These are phyloP conservation scores for Phoma sp. DNA, from an alignment of 2,329 filamentous ascomycete species.

Conservation along the genomic window DNA sequence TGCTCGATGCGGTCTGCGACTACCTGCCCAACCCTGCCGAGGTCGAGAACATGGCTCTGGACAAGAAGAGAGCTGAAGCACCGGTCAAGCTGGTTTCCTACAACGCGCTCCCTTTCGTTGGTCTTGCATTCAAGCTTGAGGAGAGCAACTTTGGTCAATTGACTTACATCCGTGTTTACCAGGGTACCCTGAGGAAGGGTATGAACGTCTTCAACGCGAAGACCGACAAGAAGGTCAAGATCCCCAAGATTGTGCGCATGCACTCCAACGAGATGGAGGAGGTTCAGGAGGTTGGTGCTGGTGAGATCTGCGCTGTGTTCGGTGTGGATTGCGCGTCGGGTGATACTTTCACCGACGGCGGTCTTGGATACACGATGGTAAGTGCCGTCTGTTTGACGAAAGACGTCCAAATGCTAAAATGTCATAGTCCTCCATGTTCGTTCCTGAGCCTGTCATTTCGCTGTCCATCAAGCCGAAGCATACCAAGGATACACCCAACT, in stretches of 20 bases:
- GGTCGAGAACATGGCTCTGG: conserved; percentile 86
- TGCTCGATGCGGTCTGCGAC: conserved; percentile 95
- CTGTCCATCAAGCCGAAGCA: conserved; percentile 96
- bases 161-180: conserved; percentile 98
- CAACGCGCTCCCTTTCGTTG: conserved; percentile 91
- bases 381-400: conserved; percentile 17
- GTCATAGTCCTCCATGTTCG: conserved; percentile 83
- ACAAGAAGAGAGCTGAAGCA: conserved; percentile 78
- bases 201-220: conserved; percentile 91
- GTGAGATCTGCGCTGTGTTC: conserved; percentile 98
- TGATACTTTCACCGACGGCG: conserved; percentile 96
- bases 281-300: conserved; percentile 86
- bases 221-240: conserved; percentile 93
- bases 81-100: conserved; percentile 89
- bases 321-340: conserved; percentile 97
- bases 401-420: conserved; percentile 16
- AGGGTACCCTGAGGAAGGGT: conserved; percentile 87
- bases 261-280: conserved; percentile 99
- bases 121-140: conserved; percentile 97
- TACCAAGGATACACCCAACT: conserved; percentile 88
- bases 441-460: conserved; percentile 97
- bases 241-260: conserved; percentile 98
- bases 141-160: conserved; percentile 98
- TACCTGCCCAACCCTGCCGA: conserved; percentile 92
- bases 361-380: conserved; percentile 86